These are phyloP conservation scores for Paspalum notatum DNA, from an alignment of 176 grass and related monocot genomes.

Conservation along the genomic window DNA sequence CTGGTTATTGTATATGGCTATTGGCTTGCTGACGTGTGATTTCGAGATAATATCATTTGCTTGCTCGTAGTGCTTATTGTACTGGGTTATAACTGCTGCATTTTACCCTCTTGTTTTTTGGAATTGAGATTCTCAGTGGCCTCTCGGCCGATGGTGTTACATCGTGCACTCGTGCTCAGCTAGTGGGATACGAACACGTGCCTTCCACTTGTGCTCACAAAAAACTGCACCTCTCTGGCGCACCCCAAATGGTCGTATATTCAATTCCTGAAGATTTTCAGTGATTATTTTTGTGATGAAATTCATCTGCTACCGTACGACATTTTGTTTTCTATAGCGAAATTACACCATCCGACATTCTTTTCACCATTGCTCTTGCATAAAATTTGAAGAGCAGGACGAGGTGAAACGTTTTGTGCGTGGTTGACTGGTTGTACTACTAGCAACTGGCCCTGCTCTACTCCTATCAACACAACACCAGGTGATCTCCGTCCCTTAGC, in stretches of 20 bases:
- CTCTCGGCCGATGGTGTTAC: neutral
- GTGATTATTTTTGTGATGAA: neutral
- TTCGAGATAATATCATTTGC: neutral
- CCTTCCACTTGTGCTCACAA: neutral
- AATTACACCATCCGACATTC: neutral
- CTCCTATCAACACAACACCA: slow-evolving; percentile 35
- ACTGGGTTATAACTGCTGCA: slow-evolving; percentile 3
- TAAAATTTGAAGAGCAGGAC: neutral
- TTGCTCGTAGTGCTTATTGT: neutral
- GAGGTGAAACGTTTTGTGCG: neutral
- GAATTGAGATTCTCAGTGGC: neutral
- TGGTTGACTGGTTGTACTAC: neutral
- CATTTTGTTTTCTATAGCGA: neutral
- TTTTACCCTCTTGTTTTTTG: neutral
- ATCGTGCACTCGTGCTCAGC: neutral
- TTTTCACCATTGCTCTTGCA: neutral
- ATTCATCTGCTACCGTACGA: neutral
- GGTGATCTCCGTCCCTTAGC: slow-evolving; percentile 55
- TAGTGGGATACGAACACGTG: neutral
- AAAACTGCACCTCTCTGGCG: neutral
- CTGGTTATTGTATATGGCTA: slow-evolving; percentile 28
- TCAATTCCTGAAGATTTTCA: neutral
- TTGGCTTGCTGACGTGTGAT: slow-evolving; percentile 21
- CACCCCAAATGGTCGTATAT: neutral
- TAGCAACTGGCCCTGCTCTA: neutral